Evolutionary conservation across 169 alveolate species (phyloP).

Genomic region (Cryptosporidium canis): DNA sequence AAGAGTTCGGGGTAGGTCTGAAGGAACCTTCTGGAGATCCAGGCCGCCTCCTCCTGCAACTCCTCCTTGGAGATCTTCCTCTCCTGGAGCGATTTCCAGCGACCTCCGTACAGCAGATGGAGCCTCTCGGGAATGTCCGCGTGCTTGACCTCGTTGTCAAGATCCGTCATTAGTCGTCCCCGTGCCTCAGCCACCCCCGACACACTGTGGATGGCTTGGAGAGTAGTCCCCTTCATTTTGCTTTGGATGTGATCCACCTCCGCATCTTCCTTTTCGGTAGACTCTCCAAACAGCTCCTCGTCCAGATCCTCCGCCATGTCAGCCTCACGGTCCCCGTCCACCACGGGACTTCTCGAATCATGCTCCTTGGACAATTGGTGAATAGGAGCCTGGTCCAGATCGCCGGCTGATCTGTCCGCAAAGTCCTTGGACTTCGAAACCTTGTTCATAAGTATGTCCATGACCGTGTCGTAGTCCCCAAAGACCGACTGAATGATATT

Average conservation of each 20-base stretch:
- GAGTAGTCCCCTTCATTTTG: constrained; percentile 18
- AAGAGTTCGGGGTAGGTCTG: constrained; percentile 57
- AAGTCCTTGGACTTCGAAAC: constrained; percentile 2
- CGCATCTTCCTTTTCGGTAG: constrained; percentile 1
- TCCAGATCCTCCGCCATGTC: background rate
- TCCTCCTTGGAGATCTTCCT: constrained; percentile 34
- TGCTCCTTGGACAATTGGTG: background rate
- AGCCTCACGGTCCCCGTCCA: background rate
- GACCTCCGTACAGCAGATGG: constrained; percentile 12
- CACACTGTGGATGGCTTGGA: constrained; percentile 23
- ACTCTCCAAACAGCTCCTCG: constrained; percentile 9
- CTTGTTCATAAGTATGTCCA: constrained; percentile 62
- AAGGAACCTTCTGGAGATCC: constrained; percentile 45
- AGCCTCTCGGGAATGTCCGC: constrained; percentile 69
- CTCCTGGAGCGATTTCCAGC: constrained; percentile 42
- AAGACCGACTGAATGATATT: constrained; percentile 64
- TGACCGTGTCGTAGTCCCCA: constrained; percentile 67
- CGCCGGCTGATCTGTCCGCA: background rate
- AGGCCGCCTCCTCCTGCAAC: constrained; percentile 11
- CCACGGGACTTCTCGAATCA: background rate
- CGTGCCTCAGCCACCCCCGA: constrained; percentile 38
- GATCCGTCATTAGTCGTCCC: constrained; percentile 44
- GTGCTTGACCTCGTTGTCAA: constrained; percentile 45
- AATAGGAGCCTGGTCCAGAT: background rate
- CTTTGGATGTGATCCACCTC: constrained; percentile 37